Base-by-base conservation (phyloP, 164 flowering plant genomes). In the Warburgia ugandensis region DNA sequence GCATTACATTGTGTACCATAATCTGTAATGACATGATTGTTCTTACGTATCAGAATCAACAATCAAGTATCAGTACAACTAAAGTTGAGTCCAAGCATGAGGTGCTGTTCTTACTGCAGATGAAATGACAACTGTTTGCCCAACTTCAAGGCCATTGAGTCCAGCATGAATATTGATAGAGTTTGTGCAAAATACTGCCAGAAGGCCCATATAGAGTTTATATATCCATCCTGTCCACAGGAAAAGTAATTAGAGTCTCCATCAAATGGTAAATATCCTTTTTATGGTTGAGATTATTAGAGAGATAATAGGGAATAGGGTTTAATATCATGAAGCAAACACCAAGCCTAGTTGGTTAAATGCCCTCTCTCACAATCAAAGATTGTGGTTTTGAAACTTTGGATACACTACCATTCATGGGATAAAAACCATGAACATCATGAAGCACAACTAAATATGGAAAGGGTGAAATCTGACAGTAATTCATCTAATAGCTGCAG, bases 91-190 rank as follows among this genome's bases (percentile, higher is more conserved):
- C 22, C 46, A 41, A 38, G 36, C 14, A 56, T 4, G 42, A 58
- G 42, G 20, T 14, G 42, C 52, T 28, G 44, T 67, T 41, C 97
- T 82, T 83, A 94, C 99, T 58, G 97, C 99, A 60, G 68, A 74
- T 59, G 99, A 73, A 59, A 81, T 84, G 28, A 94, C 97, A 58
- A 86, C 80, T 26, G 99, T 84, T 65, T 94, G 99, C 65, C 99
- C 99, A 67, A 77, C 95, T 83, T 94, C 99, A 55, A 94, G 97
- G 42, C 99, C 99, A 77, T 94, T 94, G 46, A 94, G 11, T 39
- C 99, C 99, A 67, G 97, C 99, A 71, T 94, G 99, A 54, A 94
- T 94, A 50, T 89, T 94, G 59, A 94, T 89, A 6, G 96, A 86
- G 56, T 94, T 94, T 64, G 99, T 94, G 77, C 99, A 94, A 55